Percentiles rank a stretch among this genome's conserved stretches.
Evolutionary conservation across 768 basidiomycete species (phyloP).

Genomic region (Ramaria sp.): DNA sequence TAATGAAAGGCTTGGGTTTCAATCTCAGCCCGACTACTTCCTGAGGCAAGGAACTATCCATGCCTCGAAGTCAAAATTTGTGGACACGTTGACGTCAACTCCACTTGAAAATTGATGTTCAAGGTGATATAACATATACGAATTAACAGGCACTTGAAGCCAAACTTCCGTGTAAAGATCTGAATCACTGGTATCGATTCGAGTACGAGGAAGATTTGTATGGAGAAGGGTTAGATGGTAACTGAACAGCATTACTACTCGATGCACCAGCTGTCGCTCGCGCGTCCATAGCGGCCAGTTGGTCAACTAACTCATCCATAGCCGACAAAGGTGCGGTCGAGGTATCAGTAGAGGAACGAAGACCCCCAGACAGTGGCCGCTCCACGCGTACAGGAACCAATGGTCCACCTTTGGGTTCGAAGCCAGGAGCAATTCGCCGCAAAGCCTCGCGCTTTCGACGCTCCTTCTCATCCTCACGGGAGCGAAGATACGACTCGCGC

Average conservation of each 20-base stretch:
- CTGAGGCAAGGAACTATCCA: no score
- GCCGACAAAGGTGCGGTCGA: constrained; percentile 32
- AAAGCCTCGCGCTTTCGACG: constrained; percentile 55
- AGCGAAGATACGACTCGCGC: constrained; percentile 57
- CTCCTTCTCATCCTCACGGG: constrained; percentile 73
- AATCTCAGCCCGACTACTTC: neutral
- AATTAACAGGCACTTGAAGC: neutral
- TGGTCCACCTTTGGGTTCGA: constrained; percentile 51
- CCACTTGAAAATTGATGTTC: no score
- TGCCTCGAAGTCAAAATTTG: no score
- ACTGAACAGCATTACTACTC: neutral
- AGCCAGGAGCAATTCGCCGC: constrained; percentile 73
- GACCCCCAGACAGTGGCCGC: constrained; percentile 5
- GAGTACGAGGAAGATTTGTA: neutral
- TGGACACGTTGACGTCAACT: no score
- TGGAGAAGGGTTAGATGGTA: neutral
- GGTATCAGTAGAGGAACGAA: constrained; percentile 15
- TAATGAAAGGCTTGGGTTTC: neutral
- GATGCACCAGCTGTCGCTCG: constrained; percentile 5
- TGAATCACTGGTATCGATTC: neutral
- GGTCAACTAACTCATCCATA: constrained; percentile 78
- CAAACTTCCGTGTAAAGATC: neutral
- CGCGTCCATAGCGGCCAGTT: constrained; percentile 58
- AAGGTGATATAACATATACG: no score
- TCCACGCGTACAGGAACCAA: constrained; percentile 41